Conservation (phyloP, 345 rosid species). For the Eutrema heterophyllum region DNA sequence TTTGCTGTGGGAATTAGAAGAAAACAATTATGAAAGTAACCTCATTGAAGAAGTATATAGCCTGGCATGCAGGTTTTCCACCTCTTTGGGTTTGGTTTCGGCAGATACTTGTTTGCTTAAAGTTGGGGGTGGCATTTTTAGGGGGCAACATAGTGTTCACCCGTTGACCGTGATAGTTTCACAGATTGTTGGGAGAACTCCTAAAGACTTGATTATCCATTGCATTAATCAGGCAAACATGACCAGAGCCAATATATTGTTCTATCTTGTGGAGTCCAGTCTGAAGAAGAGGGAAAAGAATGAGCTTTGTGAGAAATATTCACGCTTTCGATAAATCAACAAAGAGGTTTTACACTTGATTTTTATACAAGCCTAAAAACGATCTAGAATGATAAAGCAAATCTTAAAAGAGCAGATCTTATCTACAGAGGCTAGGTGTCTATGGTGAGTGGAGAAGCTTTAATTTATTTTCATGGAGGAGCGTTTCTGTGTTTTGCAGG, state of each 20-base stretch:
- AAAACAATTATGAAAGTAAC: slow-evolving; percentile 39
- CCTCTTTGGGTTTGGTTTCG: slow-evolving; percentile 37
- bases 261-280: slow-evolving; percentile 67
- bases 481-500: too few relatives aligned
- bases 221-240: slow-evolving; percentile 44
- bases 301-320: too few relatives aligned
- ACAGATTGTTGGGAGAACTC: slow-evolving; percentile 51
- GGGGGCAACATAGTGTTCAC: slow-evolving; percentile 43
- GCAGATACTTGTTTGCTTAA: slow-evolving; percentile 69
- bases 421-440: too few relatives aligned
- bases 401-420: too few relatives aligned
- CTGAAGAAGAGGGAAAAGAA: too few relatives aligned
- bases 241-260: slow-evolving; percentile 59
- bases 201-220: slow-evolving; percentile 53
- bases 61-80: slow-evolving; percentile 48
- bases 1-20: slow-evolving; percentile 52
- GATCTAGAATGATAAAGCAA: too few relatives aligned
- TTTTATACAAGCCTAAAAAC: too few relatives aligned
- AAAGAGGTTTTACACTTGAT: too few relatives aligned
- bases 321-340: too few relatives aligned
- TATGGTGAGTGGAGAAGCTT: too few relatives aligned
- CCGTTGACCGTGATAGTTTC: slow-evolving; percentile 50
- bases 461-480: too few relatives aligned
- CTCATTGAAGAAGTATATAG: slow-evolving; percentile 61
- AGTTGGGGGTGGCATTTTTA: slow-evolving; percentile 42